phyloP scores from a whole-genome alignment of 768 basidiomycete genomes.

The Panaeolus papilionaceus region DNA sequence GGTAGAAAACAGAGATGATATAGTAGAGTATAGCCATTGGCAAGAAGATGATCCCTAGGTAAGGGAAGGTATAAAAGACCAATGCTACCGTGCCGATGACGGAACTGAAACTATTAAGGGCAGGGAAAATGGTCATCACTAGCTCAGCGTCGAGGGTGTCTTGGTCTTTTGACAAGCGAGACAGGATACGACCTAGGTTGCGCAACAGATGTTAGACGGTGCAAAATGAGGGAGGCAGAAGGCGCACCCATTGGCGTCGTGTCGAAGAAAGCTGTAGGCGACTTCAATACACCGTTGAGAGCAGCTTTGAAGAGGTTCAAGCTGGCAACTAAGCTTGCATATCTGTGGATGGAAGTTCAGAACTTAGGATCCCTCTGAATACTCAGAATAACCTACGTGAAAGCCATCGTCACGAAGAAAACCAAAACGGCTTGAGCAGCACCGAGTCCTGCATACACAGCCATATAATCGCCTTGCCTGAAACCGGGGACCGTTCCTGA shows the following conservation, averaged over 20 bases:
- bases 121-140: conserved; percentile 53
- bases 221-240: background rate
- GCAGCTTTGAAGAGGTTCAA: conserved; percentile 62
- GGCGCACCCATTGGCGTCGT: conserved; percentile 68
- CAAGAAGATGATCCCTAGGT: conserved; percentile 66
- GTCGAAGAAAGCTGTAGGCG: conserved; percentile 74
- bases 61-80: conserved; percentile 73
- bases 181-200: conserved; percentile 57
- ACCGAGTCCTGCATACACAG: conserved; percentile 54
- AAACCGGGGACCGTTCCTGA: conserved; percentile 57
- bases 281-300: conserved; percentile 59
- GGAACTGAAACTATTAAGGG: conserved; percentile 24
- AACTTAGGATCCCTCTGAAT: background rate
- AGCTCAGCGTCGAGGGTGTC: conserved; percentile 61
- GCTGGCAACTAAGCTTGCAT: conserved; percentile 46
- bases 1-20: conserved; percentile 59
- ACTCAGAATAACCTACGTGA: conserved; percentile 46
- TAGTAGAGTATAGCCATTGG: conserved; percentile 62
- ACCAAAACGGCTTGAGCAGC: conserved; percentile 53
- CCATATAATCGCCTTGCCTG: conserved; percentile 73
- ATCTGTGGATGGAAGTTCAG: conserved; percentile 4
- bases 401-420: conserved; percentile 54
- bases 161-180: conserved; percentile 68
- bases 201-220: conserved; percentile 1
- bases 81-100: conserved; percentile 62